Conservation (phyloP, 305 asterid genomes). For the Andrographis paniculata region DNA sequence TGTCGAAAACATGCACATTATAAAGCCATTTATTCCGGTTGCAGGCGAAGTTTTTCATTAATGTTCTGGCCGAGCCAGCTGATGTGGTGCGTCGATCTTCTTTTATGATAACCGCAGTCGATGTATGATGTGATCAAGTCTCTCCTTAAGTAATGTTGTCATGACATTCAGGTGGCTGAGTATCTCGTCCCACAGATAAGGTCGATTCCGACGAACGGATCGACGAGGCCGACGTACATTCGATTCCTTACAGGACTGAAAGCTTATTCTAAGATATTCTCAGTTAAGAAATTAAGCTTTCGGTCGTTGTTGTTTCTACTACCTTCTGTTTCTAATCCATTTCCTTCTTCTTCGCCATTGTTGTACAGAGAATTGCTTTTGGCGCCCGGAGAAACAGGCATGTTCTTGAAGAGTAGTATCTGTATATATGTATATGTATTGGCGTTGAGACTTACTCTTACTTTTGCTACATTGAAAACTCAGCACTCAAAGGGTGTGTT, state of each 20-base stretch:
- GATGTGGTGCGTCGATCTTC: constrained; percentile 60
- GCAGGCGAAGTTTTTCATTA: constrained; percentile 97
- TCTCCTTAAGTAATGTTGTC: too few species aligned
- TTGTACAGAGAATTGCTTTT: constrained; percentile 69
- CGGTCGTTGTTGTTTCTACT: not conserved
- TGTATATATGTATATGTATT: too few species aligned
- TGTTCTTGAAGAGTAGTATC: constrained; percentile 68
- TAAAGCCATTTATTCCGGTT: too few species aligned
- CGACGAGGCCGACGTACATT: constrained; percentile 77
- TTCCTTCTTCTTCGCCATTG: constrained; percentile 2
- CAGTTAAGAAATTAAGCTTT: constrained; percentile 41
- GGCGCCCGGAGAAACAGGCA: constrained; percentile 85
- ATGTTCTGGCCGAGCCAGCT: constrained; percentile 93
- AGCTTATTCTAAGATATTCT: constrained; percentile 90
- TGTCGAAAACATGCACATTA: too few species aligned
- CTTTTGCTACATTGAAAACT: too few species aligned
- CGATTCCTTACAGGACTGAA: constrained; percentile 90
- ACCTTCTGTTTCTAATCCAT: constrained; percentile 7
- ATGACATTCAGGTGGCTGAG: constrained; percentile 91
- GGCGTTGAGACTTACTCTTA: too few species aligned
- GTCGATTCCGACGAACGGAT: constrained; percentile 60
- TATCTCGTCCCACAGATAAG: constrained; percentile 81
- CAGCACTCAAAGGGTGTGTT: too few species aligned
- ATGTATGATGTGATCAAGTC: too few species aligned
- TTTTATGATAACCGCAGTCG: too few species aligned